Base-by-base conservation (phyloP, 192 early-diverging fungal species). In the Dissophora ornata region DNA sequence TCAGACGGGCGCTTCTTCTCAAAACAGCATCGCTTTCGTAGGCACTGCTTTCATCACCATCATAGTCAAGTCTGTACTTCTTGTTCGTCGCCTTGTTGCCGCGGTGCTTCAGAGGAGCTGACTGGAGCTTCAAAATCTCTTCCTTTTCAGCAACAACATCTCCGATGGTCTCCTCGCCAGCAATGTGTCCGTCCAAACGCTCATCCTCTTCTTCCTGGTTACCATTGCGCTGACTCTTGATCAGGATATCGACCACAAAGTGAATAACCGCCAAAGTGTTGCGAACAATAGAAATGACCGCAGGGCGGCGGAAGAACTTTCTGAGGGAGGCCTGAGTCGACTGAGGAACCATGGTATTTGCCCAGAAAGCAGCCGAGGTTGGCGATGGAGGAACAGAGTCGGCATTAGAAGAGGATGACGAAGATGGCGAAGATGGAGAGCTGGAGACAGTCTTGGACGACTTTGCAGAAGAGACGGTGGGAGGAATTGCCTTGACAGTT, bases 401-500 rank as follows among this genome's bases (percentile, higher is more conserved):
- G 29, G 48, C n/a, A 16, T 13, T 24, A 3, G 62, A 30, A 40
- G 52, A 51, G 5, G 58, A 52, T 10, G 58, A 32, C 11, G 61
- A 29, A 21, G 54, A 46, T 33, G 42, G n/a, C n/a, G n/a, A n/a
- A n/a, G n/a, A n/a, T n/a, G n/a, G n/a, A n/a, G n/a, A n/a, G n/a
- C n/a, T n/a, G 16, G 41, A 48, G 2, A 47, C 19, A 18, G 38
- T 25, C 69, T 71, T 71, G 51, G 59, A 22, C 36, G 4, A 47
- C 11, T n/a, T 75, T 65, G 25, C n/a, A n/a, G 54, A 13, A 26
- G 59, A 29, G 19, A 33, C 11, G 13, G 46, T 28, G 29, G 42
- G 1, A 19, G 38, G 29, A n/a, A 79, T 15, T 0, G 67, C 47
- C n/a, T 79, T 57, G 7, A 90, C 92, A 8, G 92, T 91, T 18